Evolutionary conservation across 2,329 filamentous ascomycete genomes (phyloP), one percentile per base, ranked within the genome.

Genomic region (Alternaria sp.): DNA sequence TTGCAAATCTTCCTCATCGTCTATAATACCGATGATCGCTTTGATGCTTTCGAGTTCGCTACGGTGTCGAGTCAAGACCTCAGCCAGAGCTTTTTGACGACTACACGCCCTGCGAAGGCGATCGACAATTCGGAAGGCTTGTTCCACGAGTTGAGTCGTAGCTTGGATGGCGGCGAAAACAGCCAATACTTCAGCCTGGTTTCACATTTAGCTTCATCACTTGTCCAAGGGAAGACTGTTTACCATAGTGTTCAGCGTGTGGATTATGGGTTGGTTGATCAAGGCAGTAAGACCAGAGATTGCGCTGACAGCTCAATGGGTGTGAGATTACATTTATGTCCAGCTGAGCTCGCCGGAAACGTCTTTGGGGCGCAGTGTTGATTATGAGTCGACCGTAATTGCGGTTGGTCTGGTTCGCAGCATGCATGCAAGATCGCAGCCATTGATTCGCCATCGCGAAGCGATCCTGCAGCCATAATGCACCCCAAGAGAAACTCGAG

Each of bases 51-150:
- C 7, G 18, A 48, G 46, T 4, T 48, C 46, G 46, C 46, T 36
- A 24, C 7, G 7, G 18, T 48, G 46, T 48, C 46, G 30, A 12
- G 12, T 12, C 46, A 48, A 3, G 30, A 48, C 46, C 0, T 36
- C 30, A 22, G 18, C 7, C 12, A 69, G 41, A 30, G 26, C 57
- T 54, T 65, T 63, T 38, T 65, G 59, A n/a, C 63, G 59, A 22
- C 48, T 41, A 26, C 59, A 36, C n/a, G 68, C 68, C 34, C 48
- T 54, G 28, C 63, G 61, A 5, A 70, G 51, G 38, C 66, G 60
- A 5, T 46, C 38, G 5, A 65, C 30, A 26, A 65, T 38, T 24
- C 57, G 54, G 20, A 61, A 58, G 11, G 43, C 57, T 55, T 65
- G 60, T 36, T 65, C 63, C 2, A 63, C 9, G n/a, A 61, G 41